These are phyloP conservation scores for Termitomyces bulborhizus DNA, from an alignment of 768 basidiomycete genomes.

Conservation along the genomic window DNA sequence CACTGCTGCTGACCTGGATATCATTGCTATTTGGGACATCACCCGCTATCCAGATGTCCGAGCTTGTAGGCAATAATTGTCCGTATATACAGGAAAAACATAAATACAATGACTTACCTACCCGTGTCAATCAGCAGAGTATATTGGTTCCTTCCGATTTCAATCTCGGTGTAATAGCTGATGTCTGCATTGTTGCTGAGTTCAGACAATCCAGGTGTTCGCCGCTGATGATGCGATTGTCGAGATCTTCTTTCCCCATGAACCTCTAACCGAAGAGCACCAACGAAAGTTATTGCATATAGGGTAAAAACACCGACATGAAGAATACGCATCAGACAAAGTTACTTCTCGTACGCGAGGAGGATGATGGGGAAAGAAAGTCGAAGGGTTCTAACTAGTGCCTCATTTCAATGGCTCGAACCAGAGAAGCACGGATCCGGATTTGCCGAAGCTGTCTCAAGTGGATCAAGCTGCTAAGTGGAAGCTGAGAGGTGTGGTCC, in stretches of 20 bases:
- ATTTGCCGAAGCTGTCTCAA: neutral
- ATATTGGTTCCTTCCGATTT: slow-evolving; percentile 29
- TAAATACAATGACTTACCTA: slow-evolving; percentile 24
- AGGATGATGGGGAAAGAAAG: slow-evolving; percentile 3
- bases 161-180: slow-evolving; percentile 33
- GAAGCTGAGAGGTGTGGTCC: neutral
- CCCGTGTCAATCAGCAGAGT: slow-evolving; percentile 41
- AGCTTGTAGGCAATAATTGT: slow-evolving; percentile 14
- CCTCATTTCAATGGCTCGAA: neutral
- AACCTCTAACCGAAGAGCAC: slow-evolving; percentile 16
- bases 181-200: slow-evolving; percentile 32
- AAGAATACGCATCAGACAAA: slow-evolving; percentile 7
- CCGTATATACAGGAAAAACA: neutral
- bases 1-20: slow-evolving; percentile 27
- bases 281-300: slow-evolving; percentile 2
- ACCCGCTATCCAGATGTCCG: slow-evolving; percentile 54
- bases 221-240: slow-evolving; percentile 4
- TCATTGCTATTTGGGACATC: slow-evolving; percentile 30
- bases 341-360: neutral
- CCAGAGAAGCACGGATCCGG: neutral
- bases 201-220: slow-evolving; percentile 7
- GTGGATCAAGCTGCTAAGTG: neutral
- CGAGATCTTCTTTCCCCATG: slow-evolving; percentile 12
- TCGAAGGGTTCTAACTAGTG: neutral
- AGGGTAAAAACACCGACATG: slow-evolving; percentile 4